phyloP scores from a whole-genome alignment of 306 rosid species.

The Malus sylvestris region DNA sequence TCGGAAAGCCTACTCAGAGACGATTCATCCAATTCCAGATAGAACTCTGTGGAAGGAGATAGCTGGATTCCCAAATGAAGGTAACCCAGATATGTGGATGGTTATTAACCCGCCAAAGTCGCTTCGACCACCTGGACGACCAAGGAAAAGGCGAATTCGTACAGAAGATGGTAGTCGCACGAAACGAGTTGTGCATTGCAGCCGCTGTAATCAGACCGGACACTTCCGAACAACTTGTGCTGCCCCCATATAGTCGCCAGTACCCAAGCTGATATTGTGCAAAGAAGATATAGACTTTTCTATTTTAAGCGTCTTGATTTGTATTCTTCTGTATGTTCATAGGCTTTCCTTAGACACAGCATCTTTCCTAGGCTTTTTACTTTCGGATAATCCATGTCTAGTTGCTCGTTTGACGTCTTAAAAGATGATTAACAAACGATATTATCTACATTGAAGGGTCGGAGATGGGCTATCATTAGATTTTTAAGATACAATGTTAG shows the following conservation, averaged over 20 bases:
- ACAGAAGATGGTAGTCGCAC: slow-evolving; percentile 35
- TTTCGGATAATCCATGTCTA: not conserved
- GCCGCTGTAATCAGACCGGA: slow-evolving; percentile 53
- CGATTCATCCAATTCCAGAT: slow-evolving; percentile 54
- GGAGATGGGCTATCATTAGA: too few relatives aligned
- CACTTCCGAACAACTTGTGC: slow-evolving; percentile 53
- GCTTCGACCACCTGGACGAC: slow-evolving; percentile 40
- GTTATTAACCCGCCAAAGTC: slow-evolving; percentile 46
- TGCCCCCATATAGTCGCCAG: slow-evolving; percentile 31
- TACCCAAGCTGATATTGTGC: not conserved
- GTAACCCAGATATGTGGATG: slow-evolving; percentile 11
- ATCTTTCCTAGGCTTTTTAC: not conserved
- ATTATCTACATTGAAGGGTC: too few relatives aligned
- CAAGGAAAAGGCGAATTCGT: slow-evolving; percentile 36
- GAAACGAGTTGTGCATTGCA: slow-evolving; percentile 51
- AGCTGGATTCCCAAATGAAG: slow-evolving; percentile 8
- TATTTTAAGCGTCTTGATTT: not conserved
- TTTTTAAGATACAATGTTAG: too few relatives aligned
- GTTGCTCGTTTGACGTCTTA: not conserved
- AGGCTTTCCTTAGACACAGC: not conserved
- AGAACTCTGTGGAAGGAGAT: slow-evolving; percentile 39
- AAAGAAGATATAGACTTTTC: not conserved
- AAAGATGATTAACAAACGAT: not conserved
- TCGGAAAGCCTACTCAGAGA: slow-evolving; percentile 45
- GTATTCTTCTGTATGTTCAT: not conserved